These are phyloP conservation scores for Mytilinidion resinicola DNA, from an alignment of 495 filamentous ascomycete genomes.

Conservation along the genomic window DNA sequence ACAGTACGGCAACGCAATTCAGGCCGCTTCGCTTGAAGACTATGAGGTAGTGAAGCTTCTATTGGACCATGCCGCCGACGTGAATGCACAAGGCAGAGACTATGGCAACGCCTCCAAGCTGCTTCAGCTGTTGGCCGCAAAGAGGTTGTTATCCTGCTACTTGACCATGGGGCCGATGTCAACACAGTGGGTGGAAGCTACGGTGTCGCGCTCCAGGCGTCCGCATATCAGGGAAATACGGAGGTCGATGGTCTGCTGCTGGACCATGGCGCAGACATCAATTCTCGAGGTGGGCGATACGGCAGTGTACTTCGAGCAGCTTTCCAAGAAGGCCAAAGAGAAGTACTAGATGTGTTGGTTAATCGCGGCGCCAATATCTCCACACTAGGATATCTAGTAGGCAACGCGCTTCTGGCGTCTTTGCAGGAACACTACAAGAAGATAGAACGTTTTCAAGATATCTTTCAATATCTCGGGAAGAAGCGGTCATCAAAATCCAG, in stretches of 20 bases:
- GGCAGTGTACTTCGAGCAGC: not conserved
- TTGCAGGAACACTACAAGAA: too few relatives aligned
- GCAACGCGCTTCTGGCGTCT: too few relatives aligned
- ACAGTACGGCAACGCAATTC: conserved; percentile 14
- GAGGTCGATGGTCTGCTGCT: not conserved
- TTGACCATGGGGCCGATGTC: not conserved
- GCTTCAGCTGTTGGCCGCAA: not conserved
- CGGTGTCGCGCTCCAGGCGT: conserved; percentile 8
- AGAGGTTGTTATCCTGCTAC: not conserved
- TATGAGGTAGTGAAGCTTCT: not conserved
- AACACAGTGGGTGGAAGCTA: not conserved
- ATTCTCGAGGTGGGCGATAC: not conserved
- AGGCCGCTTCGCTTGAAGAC: conserved; percentile 3
- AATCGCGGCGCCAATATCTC: too few relatives aligned
- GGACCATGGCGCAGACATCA: not conserved
- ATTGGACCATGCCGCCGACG: not conserved
- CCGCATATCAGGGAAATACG: not conserved
- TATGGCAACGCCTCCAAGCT: conserved; percentile 1
- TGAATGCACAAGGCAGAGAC: not conserved
- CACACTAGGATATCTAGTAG: too few relatives aligned
- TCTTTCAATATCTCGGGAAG: too few relatives aligned
- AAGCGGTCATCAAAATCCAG: too few relatives aligned
- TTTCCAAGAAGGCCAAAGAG: not conserved
- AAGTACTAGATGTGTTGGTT: too few relatives aligned
- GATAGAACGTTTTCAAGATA: too few relatives aligned